Conservation (phyloP, 1,284 basidiomycete genomes). For the Athelia sp. region DNA sequence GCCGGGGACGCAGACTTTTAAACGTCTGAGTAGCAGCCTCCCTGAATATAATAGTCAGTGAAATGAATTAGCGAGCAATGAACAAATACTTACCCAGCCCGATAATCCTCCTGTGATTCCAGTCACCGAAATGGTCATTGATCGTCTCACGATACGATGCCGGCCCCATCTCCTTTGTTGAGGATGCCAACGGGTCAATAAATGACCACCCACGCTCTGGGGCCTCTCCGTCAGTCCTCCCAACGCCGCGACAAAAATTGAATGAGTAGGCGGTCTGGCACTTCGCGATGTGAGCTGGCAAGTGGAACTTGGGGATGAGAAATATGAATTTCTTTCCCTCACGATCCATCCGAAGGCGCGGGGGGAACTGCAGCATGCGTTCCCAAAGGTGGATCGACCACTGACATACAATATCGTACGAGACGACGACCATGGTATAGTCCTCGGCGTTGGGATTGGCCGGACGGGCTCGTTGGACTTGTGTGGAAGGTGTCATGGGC, state of each 20-base stretch:
- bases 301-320: no score
- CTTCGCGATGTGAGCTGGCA: constrained; percentile 1
- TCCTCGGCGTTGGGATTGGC: not conserved
- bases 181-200: constrained; percentile 12
- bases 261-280: constrained; percentile 16
- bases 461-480: not conserved
- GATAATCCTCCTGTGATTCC: constrained; percentile 20
- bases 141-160: constrained; percentile 14
- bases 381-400: constrained; percentile 3
- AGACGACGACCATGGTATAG: constrained; percentile 2
- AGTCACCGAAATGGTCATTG: constrained; percentile 16
- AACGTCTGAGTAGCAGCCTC: not conserved
- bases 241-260: constrained; percentile 10
- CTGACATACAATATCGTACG: constrained; percentile 8
- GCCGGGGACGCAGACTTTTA: not conserved
- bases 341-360: constrained; percentile 1
- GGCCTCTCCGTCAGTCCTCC: constrained; percentile 16
- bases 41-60: not conserved
- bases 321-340: not conserved
- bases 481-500: no score
- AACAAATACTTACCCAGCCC: constrained; percentile 6
- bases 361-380: not conserved
- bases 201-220: constrained; percentile 22
- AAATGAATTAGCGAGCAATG: not conserved
- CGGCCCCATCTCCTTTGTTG: constrained; percentile 18